Conservation (phyloP, 1,139 yeast genomes). For the Kodamaea plutei region DNA sequence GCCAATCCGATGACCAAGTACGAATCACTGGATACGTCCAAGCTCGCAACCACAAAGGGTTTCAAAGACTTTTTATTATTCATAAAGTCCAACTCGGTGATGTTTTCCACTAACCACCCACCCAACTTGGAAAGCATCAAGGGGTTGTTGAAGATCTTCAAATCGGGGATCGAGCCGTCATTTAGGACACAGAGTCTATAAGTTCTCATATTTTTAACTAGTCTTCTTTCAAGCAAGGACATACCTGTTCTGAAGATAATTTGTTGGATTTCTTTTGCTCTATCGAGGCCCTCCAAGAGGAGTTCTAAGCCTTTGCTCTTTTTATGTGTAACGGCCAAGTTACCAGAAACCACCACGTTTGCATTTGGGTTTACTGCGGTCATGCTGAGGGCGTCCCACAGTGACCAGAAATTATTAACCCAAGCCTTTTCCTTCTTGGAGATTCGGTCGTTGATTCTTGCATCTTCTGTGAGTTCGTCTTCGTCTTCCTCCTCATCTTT, state of each 20-base stretch:
- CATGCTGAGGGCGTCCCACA: conserved; percentile 84
- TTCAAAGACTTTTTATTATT: conserved; percentile 47
- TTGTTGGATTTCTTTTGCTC: conserved; percentile 79
- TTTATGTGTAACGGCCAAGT: conserved; percentile 16
- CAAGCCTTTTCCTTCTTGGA: conserved; percentile 62
- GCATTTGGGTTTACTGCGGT: conserved; percentile 15
- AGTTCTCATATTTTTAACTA: conserved; percentile 72
- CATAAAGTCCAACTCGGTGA: conserved; percentile 67
- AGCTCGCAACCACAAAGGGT: conserved; percentile 86
- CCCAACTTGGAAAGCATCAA: conserved; percentile 80
- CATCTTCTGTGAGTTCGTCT: conserved; percentile 30
- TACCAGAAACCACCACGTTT: conserved; percentile 6
- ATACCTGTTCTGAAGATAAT: conserved; percentile 88
- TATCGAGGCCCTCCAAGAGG: conserved; percentile 65
- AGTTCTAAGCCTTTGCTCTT: conserved; percentile 51
- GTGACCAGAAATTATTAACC: conserved; percentile 89
- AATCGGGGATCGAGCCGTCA: conserved; percentile 76
- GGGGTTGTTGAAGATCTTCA: conserved; percentile 77
- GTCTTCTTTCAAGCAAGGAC: conserved; percentile 76
- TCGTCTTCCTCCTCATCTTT: conserved; percentile 19
- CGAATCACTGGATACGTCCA: conserved; percentile 70
- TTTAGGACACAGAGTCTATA: conserved; percentile 84
- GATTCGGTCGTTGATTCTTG: conserved; percentile 40
- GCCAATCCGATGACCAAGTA: conserved; percentile 89
- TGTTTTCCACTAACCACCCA: conserved; percentile 85